Base-by-base conservation (phyloP, 2,329 filamentous ascomycete species). In the Tolypocladium album region DNA sequence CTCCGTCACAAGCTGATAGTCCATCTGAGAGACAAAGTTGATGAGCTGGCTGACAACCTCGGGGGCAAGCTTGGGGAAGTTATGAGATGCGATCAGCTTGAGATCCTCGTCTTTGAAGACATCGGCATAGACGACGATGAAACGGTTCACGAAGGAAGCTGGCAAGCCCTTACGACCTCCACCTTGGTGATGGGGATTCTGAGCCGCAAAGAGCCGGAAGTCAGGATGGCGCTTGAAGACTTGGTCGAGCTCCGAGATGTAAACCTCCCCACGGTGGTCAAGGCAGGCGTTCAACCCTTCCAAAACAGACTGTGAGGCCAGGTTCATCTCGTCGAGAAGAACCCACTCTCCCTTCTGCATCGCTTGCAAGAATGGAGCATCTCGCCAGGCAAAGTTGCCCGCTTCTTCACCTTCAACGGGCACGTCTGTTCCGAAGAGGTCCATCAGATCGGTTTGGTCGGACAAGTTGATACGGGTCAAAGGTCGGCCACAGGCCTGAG, bases 281-380 rank as follows among this genome's bases (percentile, higher is more conserved):
- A 99, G 82, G 76, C 94, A 97, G 27, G 94, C 93, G 66, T 99
- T 99, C 39, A 99, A 78, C 63, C 94, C 95, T 76, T 99, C 94
- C 1, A 99, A 82, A 2, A 99, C 92, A 5, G 93, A 96, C 71
- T 99, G 94, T 0, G 93, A 97, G 1, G 95, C 94, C 64, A 99
- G 77, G 68, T 99, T 99, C 94, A 99, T 99, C 77, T 99, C 94
- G 69, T 99, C 94, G 0, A 99, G 81, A 36, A 99, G 79, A 13
- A 99, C 94, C 94, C 94, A 99, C 67, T 96, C 90, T 36, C 94
- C 94, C 61, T 85, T 89, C 70, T 97, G 94, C 93, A 99, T 97
- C 0, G 94, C 94, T 70, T 91, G 89, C 24, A 99, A 78, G 70
- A 99, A 97, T 0, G 94, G 92, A 0, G 93, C 94, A 71, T 99